Evolutionary conservation across 345 rosid genomes (phyloP).

Genomic region (Hypericum perforatum): DNA sequence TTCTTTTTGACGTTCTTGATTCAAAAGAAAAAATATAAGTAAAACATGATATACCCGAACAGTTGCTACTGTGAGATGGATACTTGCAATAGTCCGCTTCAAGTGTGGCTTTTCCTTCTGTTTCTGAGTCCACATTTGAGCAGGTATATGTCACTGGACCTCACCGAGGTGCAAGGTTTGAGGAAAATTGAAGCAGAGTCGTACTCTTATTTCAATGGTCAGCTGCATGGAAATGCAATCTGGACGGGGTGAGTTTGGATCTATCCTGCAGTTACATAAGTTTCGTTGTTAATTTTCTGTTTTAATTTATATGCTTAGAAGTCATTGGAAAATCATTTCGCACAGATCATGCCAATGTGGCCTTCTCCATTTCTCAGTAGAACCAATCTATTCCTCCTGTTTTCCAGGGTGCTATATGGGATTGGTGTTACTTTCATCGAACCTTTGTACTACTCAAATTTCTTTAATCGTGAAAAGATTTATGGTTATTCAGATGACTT

Average conservation of each 20-base stretch:
- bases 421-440: slow-evolving; percentile 75
- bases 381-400: slow-evolving; percentile 6
- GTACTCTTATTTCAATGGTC: slow-evolving; percentile 71
- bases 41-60: not conserved
- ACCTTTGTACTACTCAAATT: slow-evolving; percentile 51
- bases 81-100: slow-evolving; percentile 10
- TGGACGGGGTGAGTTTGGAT: slow-evolving; percentile 68
- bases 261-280: slow-evolving; percentile 7
- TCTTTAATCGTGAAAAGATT: slow-evolving; percentile 54
- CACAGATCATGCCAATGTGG: no score
- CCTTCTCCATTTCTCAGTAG: not conserved
- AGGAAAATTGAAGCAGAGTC: slow-evolving; percentile 49
- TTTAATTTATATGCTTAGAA: not conserved
- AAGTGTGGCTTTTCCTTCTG: no score
- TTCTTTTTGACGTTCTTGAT: no score
- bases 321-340: no score
- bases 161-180: slow-evolving; percentile 52
- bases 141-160: slow-evolving; percentile 54
- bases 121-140: slow-evolving; percentile 7
- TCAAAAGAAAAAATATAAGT: no score
- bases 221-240: slow-evolving; percentile 62
- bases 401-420: slow-evolving; percentile 52
- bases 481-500: slow-evolving; percentile 75
- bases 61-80: slow-evolving; percentile 3
- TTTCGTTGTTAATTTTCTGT: slow-evolving; percentile 3